Conservation (phyloP, 2,329 filamentous ascomycete genomes). For the Cyphellophora attinorum region DNA sequence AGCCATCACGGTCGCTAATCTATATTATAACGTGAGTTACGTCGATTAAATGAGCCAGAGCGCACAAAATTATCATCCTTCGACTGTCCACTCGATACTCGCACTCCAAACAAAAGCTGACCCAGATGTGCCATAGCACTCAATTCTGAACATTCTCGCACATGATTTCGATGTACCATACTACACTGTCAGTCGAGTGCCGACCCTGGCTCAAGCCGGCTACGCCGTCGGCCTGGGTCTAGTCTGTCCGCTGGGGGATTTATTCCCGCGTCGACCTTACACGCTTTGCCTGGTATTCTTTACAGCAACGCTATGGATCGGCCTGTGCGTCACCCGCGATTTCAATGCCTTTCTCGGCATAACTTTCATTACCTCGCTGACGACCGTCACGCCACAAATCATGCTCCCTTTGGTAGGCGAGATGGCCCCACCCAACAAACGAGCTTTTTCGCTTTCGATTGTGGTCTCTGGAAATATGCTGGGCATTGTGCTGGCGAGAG, state of each 20-base stretch:
- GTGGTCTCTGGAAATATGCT: slow-evolving; percentile 67
- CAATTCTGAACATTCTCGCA: slow-evolving; percentile 67
- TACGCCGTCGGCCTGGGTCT: slow-evolving; percentile 67
- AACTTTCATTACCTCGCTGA: slow-evolving; percentile 65
- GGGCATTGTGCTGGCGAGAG: slow-evolving; percentile 65
- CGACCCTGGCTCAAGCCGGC: slow-evolving; percentile 69
- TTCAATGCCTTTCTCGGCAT: slow-evolving; percentile 58
- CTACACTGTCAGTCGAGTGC: slow-evolving; percentile 57
- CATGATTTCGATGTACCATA: slow-evolving; percentile 60
- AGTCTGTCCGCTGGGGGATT: slow-evolving; percentile 65
- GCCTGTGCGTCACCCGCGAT: slow-evolving; percentile 57
- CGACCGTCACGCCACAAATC: slow-evolving; percentile 68
- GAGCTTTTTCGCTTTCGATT: slow-evolving; percentile 61
- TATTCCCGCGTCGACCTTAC: slow-evolving; percentile 54
- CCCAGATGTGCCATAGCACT: too few species aligned
- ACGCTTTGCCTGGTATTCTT: slow-evolving; percentile 58
- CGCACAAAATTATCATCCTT: too few species aligned
- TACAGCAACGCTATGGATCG: slow-evolving; percentile 60
- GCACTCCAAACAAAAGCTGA: too few species aligned
- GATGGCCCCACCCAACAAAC: slow-evolving; percentile 58
- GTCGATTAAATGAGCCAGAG: too few species aligned
- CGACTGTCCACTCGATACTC: too few species aligned
- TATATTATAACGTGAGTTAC: slow-evolving; percentile 53
- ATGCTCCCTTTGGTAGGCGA: slow-evolving; percentile 77
- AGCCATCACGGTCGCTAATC: slow-evolving; percentile 65